These are phyloP conservation scores for Penicillium silybi DNA, from an alignment of 495 filamentous ascomycete genomes.

Conservation along the genomic window DNA sequence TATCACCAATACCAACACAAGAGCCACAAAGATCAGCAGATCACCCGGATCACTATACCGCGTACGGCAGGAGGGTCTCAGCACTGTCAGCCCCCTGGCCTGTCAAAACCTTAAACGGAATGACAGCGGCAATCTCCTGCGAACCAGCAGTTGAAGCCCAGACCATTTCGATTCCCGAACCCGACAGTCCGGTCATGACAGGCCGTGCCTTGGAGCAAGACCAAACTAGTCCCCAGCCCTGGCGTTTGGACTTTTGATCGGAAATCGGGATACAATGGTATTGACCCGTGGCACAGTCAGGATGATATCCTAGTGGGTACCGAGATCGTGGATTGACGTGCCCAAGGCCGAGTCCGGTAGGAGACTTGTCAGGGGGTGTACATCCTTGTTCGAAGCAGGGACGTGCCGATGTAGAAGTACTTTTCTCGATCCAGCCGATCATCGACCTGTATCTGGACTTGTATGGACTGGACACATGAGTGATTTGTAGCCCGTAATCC, in stretches of 20 bases:
- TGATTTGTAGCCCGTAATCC: neutral
- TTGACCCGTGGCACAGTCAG: neutral
- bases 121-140: constrained; percentile 1
- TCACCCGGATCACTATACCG: neutral
- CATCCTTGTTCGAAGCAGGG: neutral
- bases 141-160: constrained; percentile 11
- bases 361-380: neutral
- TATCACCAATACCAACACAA: neutral
- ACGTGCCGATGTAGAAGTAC: neutral
- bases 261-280: neutral
- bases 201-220: constrained; percentile 2
- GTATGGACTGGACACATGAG: neutral
- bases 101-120: constrained; percentile 12
- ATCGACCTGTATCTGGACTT: neutral
- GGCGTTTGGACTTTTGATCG: neutral
- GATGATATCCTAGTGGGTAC: constrained; percentile 1
- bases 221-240: neutral
- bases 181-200: constrained; percentile 7
- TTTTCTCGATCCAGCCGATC: too few species aligned
- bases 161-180: neutral
- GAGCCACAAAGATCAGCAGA: neutral
- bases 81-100: neutral
- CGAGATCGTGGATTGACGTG: constrained; percentile 11
- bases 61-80: constrained; percentile 2
- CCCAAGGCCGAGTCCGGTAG: constrained; percentile 7